Evolutionary conservation across 805 yeast genomes (phyloP), one percentile per base, ranked within the genome.

Genomic region (Saccharomycopsis capsularis): DNA sequence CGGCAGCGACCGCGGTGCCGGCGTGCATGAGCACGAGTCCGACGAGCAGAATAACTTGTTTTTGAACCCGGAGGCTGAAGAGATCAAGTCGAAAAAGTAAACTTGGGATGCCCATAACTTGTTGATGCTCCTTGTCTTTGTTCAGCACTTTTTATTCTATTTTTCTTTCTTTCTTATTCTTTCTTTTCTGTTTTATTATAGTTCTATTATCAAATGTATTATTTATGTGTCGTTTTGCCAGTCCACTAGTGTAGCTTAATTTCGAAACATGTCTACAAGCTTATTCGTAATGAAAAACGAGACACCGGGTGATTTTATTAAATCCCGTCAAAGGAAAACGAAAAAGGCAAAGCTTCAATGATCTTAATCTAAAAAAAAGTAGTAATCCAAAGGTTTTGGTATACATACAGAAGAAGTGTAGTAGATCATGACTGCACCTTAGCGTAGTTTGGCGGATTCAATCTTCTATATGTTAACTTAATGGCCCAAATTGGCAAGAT

Each of bases 371-470:
- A n/a, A n/a, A n/a, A n/a, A n/a, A n/a, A n/a, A n/a, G n/a, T n/a
- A n/a, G n/a, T n/a, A n/a, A n/a, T n/a, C n/a, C n/a, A n/a, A n/a
- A n/a, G n/a, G n/a, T n/a, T n/a, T n/a, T n/a, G n/a, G n/a, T n/a
- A n/a, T n/a, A n/a, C n/a, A n/a, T n/a, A n/a, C n/a, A 29, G 7
- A 29, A 29, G 13, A 29, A 29, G 11, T 29, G 13, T 29, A 29
- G 7, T 7, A 29, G 7, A 29, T 18, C n/a, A 34, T 34, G 42
- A 93, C 63, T 90, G 98, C 38, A 93, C 98, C 64, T 93, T 93
- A 6, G 97, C 97, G 64, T 93, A 93, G 60, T 87, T 88, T 29
- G 99, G 99, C 2, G 99, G 98, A 57, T 89, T 78, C 49, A 93
- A 64, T 53, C 71, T 79, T 55, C 95, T 75, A 60, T 82, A 80